Evolutionary conservation across 352 stramenopile species (phyloP).

Genomic region (Phytophthora quininea): DNA sequence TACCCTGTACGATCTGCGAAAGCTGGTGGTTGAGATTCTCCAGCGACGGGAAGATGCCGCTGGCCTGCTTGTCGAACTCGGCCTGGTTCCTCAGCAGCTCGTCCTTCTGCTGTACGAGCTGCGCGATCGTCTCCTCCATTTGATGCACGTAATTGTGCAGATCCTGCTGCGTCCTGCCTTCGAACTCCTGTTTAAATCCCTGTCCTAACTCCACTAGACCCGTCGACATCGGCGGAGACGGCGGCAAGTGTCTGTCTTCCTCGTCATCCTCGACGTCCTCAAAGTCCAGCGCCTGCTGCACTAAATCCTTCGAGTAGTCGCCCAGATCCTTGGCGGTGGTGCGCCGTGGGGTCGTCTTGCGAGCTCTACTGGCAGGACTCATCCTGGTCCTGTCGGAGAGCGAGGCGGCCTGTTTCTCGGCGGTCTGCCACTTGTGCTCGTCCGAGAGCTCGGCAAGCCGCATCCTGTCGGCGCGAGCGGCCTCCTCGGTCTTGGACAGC

Average conservation of each 20-base stretch:
- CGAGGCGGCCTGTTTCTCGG: slow-evolving; percentile 19
- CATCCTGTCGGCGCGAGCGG: slow-evolving; percentile 71
- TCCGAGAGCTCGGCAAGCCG: slow-evolving; percentile 76
- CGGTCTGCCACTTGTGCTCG: slow-evolving; percentile 53
- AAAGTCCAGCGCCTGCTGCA: slow-evolving; percentile 79
- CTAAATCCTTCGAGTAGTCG: slow-evolving; percentile 73
- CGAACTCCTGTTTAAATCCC: slow-evolving; percentile 13
- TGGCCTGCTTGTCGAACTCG: slow-evolving; percentile 86
- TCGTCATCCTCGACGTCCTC: slow-evolving; percentile 61
- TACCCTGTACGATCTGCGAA: slow-evolving; percentile 78
- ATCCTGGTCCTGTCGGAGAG: slow-evolving; percentile 21
- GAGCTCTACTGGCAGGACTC: slow-evolving; percentile 32
- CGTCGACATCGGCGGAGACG: slow-evolving; percentile 13
- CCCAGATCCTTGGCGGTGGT: slow-evolving; percentile 67
- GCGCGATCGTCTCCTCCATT: slow-evolving; percentile 81
- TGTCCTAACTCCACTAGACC: slow-evolving; percentile 15
- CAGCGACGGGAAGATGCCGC: slow-evolving; percentile 80
- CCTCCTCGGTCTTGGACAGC: slow-evolving; percentile 54
- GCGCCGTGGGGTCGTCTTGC: slow-evolving; percentile 40
- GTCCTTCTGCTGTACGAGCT: slow-evolving; percentile 80
- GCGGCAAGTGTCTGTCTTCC: slow-evolving; percentile 14
- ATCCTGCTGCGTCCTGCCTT: slow-evolving; percentile 47
- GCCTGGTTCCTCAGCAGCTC: slow-evolving; percentile 76
- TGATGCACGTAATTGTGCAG: slow-evolving; percentile 78
- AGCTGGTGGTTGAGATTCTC: slow-evolving; percentile 82